A percentile compares a stretch with the other conserved stretches of the same genome.
Evolutionary conservation across 2,329 filamentous ascomycete genomes (phyloP).

Genomic region (Botrytis sinoallii): DNA sequence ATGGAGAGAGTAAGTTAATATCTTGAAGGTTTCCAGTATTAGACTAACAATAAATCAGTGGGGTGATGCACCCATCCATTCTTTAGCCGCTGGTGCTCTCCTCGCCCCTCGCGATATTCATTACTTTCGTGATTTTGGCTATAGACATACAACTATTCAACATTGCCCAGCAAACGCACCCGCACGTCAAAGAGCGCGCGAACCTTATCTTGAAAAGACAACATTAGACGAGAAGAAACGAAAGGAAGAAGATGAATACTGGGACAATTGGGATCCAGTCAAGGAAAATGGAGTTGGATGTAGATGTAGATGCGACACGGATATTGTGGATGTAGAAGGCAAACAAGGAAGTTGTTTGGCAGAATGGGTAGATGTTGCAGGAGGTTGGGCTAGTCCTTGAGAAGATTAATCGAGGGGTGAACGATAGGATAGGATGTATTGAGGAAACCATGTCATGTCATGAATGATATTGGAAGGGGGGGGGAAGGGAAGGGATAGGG

Average conservation of each 20-base stretch:
- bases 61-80: conserved; percentile 98
- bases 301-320: conserved; percentile 92
- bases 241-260: conserved; percentile 92
- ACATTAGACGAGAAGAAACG: conserved; percentile 79
- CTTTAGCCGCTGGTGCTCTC: conserved; percentile 86
- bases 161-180: conserved; percentile 97
- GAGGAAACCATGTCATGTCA: not conserved
- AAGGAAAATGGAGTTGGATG: conserved; percentile 97
- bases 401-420: conserved; percentile 12
- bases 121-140: conserved; percentile 98
- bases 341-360: conserved; percentile 93
- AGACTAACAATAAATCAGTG: conserved; percentile 56
- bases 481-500: not conserved
- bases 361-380: conserved; percentile 96
- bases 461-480: conserved; percentile 5
- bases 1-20: conserved; percentile 78
- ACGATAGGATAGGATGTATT: conserved; percentile 10
- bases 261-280: conserved; percentile 79
- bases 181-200: conserved; percentile 74
- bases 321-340: conserved; percentile 95
- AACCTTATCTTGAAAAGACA: conserved; percentile 78
- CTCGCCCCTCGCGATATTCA: conserved; percentile 82
- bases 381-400: conserved; percentile 69
- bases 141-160: conserved; percentile 97
- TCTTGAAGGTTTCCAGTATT: conserved; percentile 3